A percentile compares a stretch with the other conserved stretches of the same genome.
These are phyloP conservation scores for Naganishia randhawae DNA, from an alignment of 768 basidiomycete genomes.

Conservation along the genomic window DNA sequence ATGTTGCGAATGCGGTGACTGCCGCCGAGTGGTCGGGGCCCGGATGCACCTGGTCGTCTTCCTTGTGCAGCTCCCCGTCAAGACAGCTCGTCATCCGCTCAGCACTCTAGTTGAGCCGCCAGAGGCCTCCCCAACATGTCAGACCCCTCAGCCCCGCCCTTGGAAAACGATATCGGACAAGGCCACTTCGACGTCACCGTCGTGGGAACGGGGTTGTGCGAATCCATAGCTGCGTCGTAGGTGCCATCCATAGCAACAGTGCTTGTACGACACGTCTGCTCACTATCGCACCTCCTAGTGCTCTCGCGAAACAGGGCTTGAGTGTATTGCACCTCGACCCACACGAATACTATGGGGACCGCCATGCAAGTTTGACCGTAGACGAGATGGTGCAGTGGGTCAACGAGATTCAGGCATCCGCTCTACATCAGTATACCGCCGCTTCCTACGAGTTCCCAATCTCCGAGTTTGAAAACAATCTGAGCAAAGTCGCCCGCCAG, in stretches of 20 bases:
- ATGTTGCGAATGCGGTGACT: no score
- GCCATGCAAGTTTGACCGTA: slow-evolving; percentile 74
- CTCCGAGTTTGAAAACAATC: slow-evolving; percentile 38
- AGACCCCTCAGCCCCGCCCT: not conserved
- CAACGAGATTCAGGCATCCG: slow-evolving; percentile 43
- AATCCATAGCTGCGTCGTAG: slow-evolving; percentile 86
- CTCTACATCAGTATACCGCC: slow-evolving; percentile 20
- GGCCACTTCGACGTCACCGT: slow-evolving; percentile 53
- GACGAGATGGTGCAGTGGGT: slow-evolving; percentile 75
- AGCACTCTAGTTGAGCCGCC: no score
- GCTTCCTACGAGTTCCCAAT: slow-evolving; percentile 29
- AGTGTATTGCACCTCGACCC: slow-evolving; percentile 82
- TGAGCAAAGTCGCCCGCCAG: slow-evolving; percentile 57
- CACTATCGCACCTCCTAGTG: slow-evolving; percentile 55
- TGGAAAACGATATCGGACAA: slow-evolving; percentile 4
- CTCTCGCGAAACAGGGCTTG: slow-evolving; percentile 81
- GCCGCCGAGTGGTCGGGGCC: no score
- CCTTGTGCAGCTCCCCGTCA: no score
- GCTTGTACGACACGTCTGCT: slow-evolving; percentile 6
- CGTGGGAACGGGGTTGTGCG: slow-evolving; percentile 59
- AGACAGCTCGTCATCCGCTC: no score
- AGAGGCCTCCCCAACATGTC: slow-evolving; percentile 11
- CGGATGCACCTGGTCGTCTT: no score
- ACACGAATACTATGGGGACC: slow-evolving; percentile 76
- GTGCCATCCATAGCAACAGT: slow-evolving; percentile 42